Percentiles rank a stretch among this genome's conserved stretches.
Conservation (phyloP, 176 grass and related monocot genomes). For the Musa acuminata region DNA sequence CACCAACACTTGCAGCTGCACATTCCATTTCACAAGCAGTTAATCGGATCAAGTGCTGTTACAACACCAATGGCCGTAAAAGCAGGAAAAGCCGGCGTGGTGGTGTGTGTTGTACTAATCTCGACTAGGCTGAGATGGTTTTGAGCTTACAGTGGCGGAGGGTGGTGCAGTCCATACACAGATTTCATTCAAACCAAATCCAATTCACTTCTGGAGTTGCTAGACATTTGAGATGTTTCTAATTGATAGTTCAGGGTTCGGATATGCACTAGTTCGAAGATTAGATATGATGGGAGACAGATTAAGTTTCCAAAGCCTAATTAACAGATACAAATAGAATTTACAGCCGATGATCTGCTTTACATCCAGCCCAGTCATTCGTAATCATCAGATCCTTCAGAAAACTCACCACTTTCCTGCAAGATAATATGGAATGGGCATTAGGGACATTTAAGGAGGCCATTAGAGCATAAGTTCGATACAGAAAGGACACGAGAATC, state of each 20-base stretch:
- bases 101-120: conserved; percentile 28
- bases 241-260: too few relatives aligned
- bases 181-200: too few relatives aligned
- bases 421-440: conserved; percentile 14
- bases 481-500: not conserved
- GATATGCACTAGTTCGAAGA: too few relatives aligned
- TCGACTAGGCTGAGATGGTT: too few relatives aligned
- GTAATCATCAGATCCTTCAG: conserved; percentile 33
- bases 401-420: conserved; percentile 42
- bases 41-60: conserved; percentile 70
- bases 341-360: not conserved
- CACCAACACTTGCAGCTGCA: conserved; percentile 78
- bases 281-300: too few relatives aligned
- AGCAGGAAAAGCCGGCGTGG: conserved; percentile 74
- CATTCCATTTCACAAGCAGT: conserved; percentile 79
- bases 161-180: too few relatives aligned
- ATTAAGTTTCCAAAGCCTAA: not conserved
- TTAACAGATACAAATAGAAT: not conserved
- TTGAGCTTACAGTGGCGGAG: too few relatives aligned
- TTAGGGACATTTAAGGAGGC: not conserved
- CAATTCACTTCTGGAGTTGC: too few relatives aligned
- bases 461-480: not conserved
- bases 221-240: too few relatives aligned
- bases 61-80: conserved; percentile 81
- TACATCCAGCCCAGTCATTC: not conserved